A percentile compares a stretch with the other conserved stretches of the same genome.
These are phyloP conservation scores for Phytophthora constricta DNA, from an alignment of 352 stramenopile genomes.

Conservation along the genomic window DNA sequence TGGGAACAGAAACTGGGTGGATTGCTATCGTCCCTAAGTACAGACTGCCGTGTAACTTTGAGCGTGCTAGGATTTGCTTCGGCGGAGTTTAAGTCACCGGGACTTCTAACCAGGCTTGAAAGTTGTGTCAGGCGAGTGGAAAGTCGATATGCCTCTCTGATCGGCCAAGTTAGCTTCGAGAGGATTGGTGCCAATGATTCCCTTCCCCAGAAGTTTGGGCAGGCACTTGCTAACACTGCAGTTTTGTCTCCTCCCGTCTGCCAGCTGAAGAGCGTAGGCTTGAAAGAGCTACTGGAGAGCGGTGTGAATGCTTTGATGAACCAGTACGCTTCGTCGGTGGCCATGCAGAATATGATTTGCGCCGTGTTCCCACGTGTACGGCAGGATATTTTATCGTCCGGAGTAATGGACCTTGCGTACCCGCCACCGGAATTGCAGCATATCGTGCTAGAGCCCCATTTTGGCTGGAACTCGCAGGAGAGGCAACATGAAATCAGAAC, in stretches of 20 bases:
- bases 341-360: conserved; percentile 39
- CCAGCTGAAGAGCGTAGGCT: conserved; percentile 33
- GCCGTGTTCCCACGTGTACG: conserved; percentile 25
- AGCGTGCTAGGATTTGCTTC: conserved; percentile 53
- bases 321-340: conserved; percentile 35
- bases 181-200: conserved; percentile 21
- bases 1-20: conserved; percentile 55
- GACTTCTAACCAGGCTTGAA: conserved; percentile 32
- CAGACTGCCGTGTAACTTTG: conserved; percentile 40
- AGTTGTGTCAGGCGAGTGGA: conserved; percentile 39
- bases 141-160: conserved; percentile 17
- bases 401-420: conserved; percentile 36
- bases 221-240: conserved; percentile 37
- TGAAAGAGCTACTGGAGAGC: conserved; percentile 56
- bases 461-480: conserved; percentile 49
- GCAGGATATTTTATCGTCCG: conserved; percentile 42
- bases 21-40: conserved; percentile 42
- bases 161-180: conserved; percentile 38
- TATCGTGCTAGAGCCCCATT: conserved; percentile 32
- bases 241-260: conserved; percentile 29
- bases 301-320: conserved; percentile 42
- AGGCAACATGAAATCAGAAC: conserved; percentile 33
- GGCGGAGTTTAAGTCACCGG: conserved; percentile 26
- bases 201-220: conserved; percentile 36
- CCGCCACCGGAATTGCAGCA: conserved; percentile 56